Conservation (phyloP, 2,329 filamentous ascomycete species). For the Fusarium clavum region DNA sequence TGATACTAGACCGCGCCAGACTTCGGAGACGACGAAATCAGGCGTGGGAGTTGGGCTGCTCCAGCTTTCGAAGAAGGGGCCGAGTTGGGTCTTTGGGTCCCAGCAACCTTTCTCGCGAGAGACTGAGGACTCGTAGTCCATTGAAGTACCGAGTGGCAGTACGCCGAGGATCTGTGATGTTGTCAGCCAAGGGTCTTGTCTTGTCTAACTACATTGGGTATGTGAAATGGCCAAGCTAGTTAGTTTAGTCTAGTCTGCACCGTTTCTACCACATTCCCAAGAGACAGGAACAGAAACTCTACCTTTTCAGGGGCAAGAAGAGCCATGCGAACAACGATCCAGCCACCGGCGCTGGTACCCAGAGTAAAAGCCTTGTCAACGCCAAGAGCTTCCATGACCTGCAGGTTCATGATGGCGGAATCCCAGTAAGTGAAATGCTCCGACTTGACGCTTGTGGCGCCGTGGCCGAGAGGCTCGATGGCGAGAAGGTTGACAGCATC, state of each 20-base stretch:
- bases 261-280: background rate
- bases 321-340: slow-evolving; percentile 63
- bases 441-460: slow-evolving; percentile 55
- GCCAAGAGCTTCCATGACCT: slow-evolving; percentile 64
- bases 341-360: slow-evolving; percentile 65
- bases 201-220: slow-evolving; percentile 5
- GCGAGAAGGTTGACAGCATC: slow-evolving; percentile 61
- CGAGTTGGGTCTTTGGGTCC: slow-evolving; percentile 58
- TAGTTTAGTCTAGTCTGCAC: background rate
- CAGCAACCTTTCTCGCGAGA: slow-evolving; percentile 62
- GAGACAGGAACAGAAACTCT: slow-evolving; percentile 14
- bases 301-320: slow-evolving; percentile 62
- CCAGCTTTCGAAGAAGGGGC: slow-evolving; percentile 58
- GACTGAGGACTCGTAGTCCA: slow-evolving; percentile 63
- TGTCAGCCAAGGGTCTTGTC: slow-evolving; percentile 14
- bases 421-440: slow-evolving; percentile 69
- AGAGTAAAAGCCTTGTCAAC: slow-evolving; percentile 62
- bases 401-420: slow-evolving; percentile 64
- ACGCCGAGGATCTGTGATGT: slow-evolving; percentile 58
- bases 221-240: background rate
- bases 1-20: slow-evolving; percentile 59
- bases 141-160: slow-evolving; percentile 62
- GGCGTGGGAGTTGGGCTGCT: slow-evolving; percentile 53
- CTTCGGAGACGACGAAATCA: slow-evolving; percentile 60
- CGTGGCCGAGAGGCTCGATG: slow-evolving; percentile 65